A percentile compares a stretch with the other conserved stretches of the same genome.
Evolutionary conservation across 495 filamentous ascomycete genomes (phyloP).

Genomic region (Sphaerosporella brunnea): DNA sequence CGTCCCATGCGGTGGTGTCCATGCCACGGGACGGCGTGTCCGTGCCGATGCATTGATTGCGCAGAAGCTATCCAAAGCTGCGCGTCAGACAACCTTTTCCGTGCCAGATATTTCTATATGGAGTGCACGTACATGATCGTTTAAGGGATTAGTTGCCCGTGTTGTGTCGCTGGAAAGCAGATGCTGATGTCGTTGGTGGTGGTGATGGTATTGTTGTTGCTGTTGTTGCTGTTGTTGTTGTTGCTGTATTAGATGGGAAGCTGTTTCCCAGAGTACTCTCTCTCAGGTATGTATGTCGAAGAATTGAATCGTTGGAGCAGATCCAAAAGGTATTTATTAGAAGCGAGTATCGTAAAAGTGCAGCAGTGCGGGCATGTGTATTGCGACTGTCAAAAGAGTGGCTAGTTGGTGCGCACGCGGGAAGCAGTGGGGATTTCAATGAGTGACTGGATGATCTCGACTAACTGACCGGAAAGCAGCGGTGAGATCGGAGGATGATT

Average conservation of each 20-base stretch:
- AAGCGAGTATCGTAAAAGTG: not conserved
- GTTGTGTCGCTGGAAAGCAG: not conserved
- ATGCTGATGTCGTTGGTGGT: not conserved
- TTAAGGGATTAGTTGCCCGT: not conserved
- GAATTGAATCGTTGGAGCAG: not conserved
- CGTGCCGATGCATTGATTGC: conserved; percentile 1
- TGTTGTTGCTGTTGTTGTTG: not conserved
- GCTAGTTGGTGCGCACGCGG: not conserved
- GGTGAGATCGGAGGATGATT: conserved; percentile 5
- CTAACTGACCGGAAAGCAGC: conserved; percentile 1
- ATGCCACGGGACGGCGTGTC: not conserved
- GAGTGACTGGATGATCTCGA: not conserved
- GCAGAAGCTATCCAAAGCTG: not conserved
- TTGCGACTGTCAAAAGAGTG: not conserved
- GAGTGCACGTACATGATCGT: not conserved
- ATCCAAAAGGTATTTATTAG: not conserved
- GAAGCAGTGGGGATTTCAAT: not conserved
- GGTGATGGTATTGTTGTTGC: not conserved
- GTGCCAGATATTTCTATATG: not conserved
- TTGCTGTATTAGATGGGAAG: not conserved
- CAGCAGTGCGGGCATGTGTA: not conserved
- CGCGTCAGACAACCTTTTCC: not conserved
- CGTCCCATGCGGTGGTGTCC: conserved; percentile 1
- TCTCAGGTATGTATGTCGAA: not conserved
- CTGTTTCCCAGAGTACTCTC: not conserved